These are phyloP conservation scores for Oryza coarctata DNA, from an alignment of 176 grass and related monocot species.

Conservation along the genomic window DNA sequence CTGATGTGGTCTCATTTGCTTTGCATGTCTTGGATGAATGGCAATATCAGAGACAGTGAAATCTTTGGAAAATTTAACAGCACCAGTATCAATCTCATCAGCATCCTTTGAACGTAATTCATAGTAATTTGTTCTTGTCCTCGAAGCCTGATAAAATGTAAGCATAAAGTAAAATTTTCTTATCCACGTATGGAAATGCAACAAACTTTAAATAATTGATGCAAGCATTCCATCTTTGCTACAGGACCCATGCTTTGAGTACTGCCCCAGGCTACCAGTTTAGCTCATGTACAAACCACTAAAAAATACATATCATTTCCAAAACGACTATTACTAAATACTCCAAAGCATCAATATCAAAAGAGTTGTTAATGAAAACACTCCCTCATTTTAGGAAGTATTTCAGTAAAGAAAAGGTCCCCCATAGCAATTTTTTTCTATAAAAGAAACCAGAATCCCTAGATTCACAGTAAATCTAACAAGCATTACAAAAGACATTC, in stretches of 20 bases:
- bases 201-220: conserved; percentile 4
- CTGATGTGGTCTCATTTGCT: conserved; percentile 85
- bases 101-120: conserved; percentile 46
- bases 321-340: conserved; percentile 9
- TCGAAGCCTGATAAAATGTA: conserved; percentile 59
- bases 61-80: conserved; percentile 64
- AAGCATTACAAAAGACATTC: neutral
- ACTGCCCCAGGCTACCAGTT: neutral
- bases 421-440: neutral
- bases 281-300: conserved; percentile 13
- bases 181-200: neutral
- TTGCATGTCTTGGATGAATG: conserved; percentile 88
- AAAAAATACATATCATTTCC: neutral
- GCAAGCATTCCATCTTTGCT: neutral
- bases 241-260: neutral
- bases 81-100: conserved; percentile 48
- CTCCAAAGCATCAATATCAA: neutral
- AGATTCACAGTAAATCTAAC: neutral
- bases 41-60: conserved; percentile 61
- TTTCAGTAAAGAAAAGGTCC: neutral
- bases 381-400: neutral
- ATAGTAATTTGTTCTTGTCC: conserved; percentile 49
- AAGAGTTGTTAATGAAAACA: neutral
- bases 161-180: conserved; percentile 30
- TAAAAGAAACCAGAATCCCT: no score